Base-by-base conservation (phyloP, 768 basidiomycete genomes). In the Leccinellum albellum region DNA sequence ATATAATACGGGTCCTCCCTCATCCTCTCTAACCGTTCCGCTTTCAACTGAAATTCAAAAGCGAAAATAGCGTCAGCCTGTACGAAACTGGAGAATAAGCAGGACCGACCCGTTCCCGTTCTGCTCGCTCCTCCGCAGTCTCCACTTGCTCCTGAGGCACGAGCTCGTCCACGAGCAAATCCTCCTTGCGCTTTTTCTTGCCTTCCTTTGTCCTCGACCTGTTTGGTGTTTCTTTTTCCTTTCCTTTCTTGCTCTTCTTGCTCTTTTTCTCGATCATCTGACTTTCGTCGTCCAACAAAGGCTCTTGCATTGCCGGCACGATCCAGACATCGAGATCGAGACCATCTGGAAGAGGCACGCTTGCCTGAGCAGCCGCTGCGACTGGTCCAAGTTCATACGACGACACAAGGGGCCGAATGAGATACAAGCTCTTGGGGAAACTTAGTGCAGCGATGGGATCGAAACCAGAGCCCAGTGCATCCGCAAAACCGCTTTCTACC, bases 1-100 rank as follows among this genome's bases (percentile, higher is more conserved):
- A 97, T 86, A 71, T 97, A 95, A 74, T 94, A 97, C 4, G 95
- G 94, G 67, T 98, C 94, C 60, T 93, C 90, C 40, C 83, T 83
- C 60, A 87, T 77, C 57, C 87, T 83, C 50, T 87, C 93, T 49
- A 86, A 74, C 29, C 91, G 81, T 62, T 89, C 91, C 26, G 83
- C 86, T 62, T 85, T 87, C 46, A 83, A 80, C 94, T 97, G 63
- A 33, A 51, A 56, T 31, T 24, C 24, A 48, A 32, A 56, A 28
- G 2, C n/a, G 21, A 40, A 54, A 6, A 32, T 20, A 44, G n/a
- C 32, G 42, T 70, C 54, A 61, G 55, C 17, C 8, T 35, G 15
- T 9, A 23, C 28, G 2, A 33, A 33, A 44, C 10, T 17, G 5
- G 7, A 47, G 7, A 28, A 20, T 15, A 32, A 15, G 12, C 9